Percentiles rank a stretch among this genome's conserved stretches.
Conservation (phyloP, 2,329 filamentous ascomycete species). For the Epichloe gansuensis region DNA sequence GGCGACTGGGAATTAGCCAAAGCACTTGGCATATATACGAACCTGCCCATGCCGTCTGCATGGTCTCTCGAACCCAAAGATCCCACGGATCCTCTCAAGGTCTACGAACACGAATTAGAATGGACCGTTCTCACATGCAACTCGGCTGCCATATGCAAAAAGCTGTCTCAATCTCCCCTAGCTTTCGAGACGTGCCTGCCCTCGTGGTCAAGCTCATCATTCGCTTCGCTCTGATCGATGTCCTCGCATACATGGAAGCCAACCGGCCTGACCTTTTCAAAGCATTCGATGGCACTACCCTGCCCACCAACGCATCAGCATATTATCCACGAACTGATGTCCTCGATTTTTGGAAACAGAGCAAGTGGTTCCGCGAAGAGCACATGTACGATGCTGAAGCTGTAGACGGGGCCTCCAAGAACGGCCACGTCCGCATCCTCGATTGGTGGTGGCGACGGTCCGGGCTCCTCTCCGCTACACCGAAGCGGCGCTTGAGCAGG, state of each 20-base stretch:
- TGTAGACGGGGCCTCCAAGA: constrained; percentile 74
- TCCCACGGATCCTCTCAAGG: constrained; percentile 52
- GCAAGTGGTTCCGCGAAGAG: constrained; percentile 69
- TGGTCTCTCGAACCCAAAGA: constrained; percentile 52
- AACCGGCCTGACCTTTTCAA: constrained; percentile 65
- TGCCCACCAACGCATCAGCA: constrained; percentile 78
- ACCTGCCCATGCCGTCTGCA: constrained; percentile 55
- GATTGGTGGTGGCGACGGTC: constrained; percentile 84
- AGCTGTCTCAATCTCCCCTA: constrained; percentile 61
- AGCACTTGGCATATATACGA: constrained; percentile 70
- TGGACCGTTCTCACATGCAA: constrained; percentile 70
- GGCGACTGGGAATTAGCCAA: constrained; percentile 86
- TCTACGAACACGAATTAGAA: constrained; percentile 69
- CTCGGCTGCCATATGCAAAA: constrained; percentile 58
- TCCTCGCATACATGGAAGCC: constrained; percentile 56
- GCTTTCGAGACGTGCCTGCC: constrained; percentile 60
- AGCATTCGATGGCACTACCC: constrained; percentile 71
- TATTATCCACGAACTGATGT: constrained; percentile 78
- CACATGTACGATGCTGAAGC: constrained; percentile 71
- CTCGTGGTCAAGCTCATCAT: constrained; percentile 81
- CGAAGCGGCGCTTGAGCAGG: constrained; percentile 76
- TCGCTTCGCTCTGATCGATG: constrained; percentile 72
- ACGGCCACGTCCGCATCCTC: constrained; percentile 73
- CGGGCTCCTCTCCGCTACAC: constrained; percentile 72
- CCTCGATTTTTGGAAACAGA: constrained; percentile 83